phyloP scores from a whole-genome alignment of 1,139 yeast genomes.

The Kodamaea sp. region DNA sequence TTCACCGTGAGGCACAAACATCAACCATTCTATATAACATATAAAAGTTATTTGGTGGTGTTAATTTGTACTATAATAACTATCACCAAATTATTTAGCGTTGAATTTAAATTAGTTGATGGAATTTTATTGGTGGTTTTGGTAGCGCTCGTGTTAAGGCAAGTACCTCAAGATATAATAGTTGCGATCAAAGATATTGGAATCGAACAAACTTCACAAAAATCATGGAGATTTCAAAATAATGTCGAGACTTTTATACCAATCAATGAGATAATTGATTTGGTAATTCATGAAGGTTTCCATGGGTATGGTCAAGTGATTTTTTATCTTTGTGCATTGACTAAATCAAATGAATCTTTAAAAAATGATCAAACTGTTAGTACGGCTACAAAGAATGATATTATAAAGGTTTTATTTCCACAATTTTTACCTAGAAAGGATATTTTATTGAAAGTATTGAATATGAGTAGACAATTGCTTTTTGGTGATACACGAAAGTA shows the following conservation, averaged over 20 bases:
- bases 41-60: conserved; percentile 8
- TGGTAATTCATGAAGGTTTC: conserved; percentile 68
- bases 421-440: conserved; percentile 44
- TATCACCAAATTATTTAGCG: not conserved
- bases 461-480: conserved; percentile 33
- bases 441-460: conserved; percentile 39
- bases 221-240: conserved; percentile 27
- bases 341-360: conserved; percentile 28
- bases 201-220: conserved; percentile 28
- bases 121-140: conserved; percentile 7
- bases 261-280: conserved; percentile 49
- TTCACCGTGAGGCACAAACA: conserved; percentile 19
- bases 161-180: conserved; percentile 31
- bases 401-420: conserved; percentile 49
- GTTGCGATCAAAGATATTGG: conserved; percentile 39
- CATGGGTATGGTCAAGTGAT: conserved; percentile 58
- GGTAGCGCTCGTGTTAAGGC: conserved; percentile 15
- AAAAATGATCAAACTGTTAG: conserved; percentile 5
- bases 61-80: conserved; percentile 2
- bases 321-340: conserved; percentile 55
- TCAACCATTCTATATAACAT: conserved; percentile 8
- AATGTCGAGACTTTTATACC: conserved; percentile 42
- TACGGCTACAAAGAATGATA: conserved; percentile 19
- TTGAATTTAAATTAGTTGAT: too few relatives aligned
- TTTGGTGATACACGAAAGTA: conserved; percentile 36